Conservation (phyloP, 345 rosid species). For the Linum trigynum region DNA sequence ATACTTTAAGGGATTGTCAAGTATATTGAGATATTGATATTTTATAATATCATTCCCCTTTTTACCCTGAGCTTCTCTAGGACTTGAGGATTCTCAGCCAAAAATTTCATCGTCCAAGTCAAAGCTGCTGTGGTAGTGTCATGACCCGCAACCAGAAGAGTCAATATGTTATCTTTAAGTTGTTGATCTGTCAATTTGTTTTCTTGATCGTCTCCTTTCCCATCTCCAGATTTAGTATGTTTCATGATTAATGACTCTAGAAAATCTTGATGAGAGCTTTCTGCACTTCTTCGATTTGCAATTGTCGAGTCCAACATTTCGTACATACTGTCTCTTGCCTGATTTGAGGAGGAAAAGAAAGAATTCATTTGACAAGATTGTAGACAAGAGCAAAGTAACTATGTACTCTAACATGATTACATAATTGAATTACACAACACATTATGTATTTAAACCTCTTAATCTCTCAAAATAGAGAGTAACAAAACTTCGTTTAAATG, state of each 20-base stretch:
- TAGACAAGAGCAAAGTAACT: no score
- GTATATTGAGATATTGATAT: background rate
- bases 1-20: no score
- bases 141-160: conserved; percentile 62
- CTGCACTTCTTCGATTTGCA: conserved; percentile 35
- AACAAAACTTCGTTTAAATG: no score
- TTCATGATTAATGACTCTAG: conserved; percentile 49
- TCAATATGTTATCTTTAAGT: conserved; percentile 49
- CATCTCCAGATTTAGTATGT: conserved; percentile 28
- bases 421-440: no score
- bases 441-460: no score
- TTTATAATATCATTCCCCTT: no score
- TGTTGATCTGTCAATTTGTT: conserved; percentile 47
- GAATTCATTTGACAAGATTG: no score
- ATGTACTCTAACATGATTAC: no score
- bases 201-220: conserved; percentile 15
- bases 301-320: conserved; percentile 44
- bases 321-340: conserved; percentile 59
- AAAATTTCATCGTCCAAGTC: conserved; percentile 54
- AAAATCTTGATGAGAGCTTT: conserved; percentile 46
- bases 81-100: conserved; percentile 42
- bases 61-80: conserved; percentile 43
- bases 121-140: conserved; percentile 63
- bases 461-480: no score
- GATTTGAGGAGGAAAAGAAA: background rate